phyloP scores from a whole-genome alignment of 2,329 filamentous ascomycete genomes.

The Diatrype stigma region DNA sequence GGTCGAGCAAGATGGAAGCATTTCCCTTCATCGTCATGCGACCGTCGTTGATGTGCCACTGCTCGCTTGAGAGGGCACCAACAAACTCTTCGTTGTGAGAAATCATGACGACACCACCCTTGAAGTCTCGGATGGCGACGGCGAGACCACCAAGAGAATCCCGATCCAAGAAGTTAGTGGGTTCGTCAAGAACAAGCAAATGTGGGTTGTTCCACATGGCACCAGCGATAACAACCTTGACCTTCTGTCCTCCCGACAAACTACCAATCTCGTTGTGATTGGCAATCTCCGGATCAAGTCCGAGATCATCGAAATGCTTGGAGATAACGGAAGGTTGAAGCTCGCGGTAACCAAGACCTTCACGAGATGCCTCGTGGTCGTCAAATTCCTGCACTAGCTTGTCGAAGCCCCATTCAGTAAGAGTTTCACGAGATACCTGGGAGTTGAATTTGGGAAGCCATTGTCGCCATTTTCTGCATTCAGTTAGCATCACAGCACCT shows the following conservation, averaged over 20 bases:
- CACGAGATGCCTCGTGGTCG: constrained; percentile 96
- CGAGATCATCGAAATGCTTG: constrained; percentile 97
- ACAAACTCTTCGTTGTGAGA: constrained; percentile 99
- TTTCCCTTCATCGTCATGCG: constrained; percentile 80
- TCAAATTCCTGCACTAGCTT: constrained; percentile 98
- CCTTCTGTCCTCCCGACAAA: constrained; percentile 94
- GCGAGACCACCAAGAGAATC: constrained; percentile 94
- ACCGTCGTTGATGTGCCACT: constrained; percentile 90
- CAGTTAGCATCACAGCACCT: constrained; percentile 21
- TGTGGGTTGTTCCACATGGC: constrained; percentile 99
- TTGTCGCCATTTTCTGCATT: constrained; percentile 77
- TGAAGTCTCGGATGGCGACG: constrained; percentile 97
- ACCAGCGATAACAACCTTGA: constrained; percentile 95
- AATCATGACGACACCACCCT: constrained; percentile 98
- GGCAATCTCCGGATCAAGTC: constrained; percentile 93
- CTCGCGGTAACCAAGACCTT: constrained; percentile 93
- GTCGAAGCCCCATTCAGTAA: constrained; percentile 78
- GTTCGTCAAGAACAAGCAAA: constrained; percentile 93
- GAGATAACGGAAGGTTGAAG: constrained; percentile 91
- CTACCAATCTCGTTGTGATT: constrained; percentile 98
- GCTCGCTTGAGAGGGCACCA: constrained; percentile 89
- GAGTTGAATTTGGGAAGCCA: constrained; percentile 91
- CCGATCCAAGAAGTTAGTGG: constrained; percentile 98
- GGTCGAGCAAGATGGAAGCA: constrained; percentile 68
- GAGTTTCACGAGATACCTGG: constrained; percentile 88